Evolutionary conservation across 2,329 filamentous ascomycete genomes (phyloP).

Genomic region (Neofusicoccum sp.): DNA sequence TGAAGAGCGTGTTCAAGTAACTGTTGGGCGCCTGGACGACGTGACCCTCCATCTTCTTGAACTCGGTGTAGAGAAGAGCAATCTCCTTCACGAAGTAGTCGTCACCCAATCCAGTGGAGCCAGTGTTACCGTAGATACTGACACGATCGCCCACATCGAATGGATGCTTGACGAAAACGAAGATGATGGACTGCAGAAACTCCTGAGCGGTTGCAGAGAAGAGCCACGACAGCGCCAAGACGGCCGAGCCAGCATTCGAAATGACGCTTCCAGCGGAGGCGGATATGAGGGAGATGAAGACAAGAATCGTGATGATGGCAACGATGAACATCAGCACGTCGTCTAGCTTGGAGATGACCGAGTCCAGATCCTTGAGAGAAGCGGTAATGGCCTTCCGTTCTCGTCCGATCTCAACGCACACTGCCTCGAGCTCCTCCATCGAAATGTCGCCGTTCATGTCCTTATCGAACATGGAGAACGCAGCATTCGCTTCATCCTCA

Average conservation of each 20-base stretch:
- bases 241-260: constrained; percentile 81
- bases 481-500: constrained; percentile 81
- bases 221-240: constrained; percentile 90
- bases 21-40: constrained; percentile 95
- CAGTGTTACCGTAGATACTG: constrained; percentile 86
- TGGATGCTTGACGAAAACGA: constrained; percentile 95
- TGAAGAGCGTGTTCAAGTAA: constrained; percentile 87
- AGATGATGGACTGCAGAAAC: constrained; percentile 89
- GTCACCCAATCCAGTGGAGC: constrained; percentile 73
- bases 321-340: constrained; percentile 87
- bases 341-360: constrained; percentile 86
- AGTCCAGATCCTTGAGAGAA: constrained; percentile 91
- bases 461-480: constrained; percentile 91
- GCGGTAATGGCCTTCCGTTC: constrained; percentile 95
- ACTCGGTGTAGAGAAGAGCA: constrained; percentile 88
- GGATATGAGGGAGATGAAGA: constrained; percentile 87
- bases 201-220: constrained; percentile 92
- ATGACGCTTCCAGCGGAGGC: constrained; percentile 85
- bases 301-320: constrained; percentile 72
- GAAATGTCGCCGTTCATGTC: constrained; percentile 96
- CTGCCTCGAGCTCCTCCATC: constrained; percentile 89
- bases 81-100: constrained; percentile 98
- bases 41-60: constrained; percentile 98
- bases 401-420: constrained; percentile 89
- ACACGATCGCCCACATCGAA: constrained; percentile 96